A percentile compares a stretch with the other conserved stretches of the same genome.
Evolutionary conservation across 1,284 basidiomycete species (phyloP).

Genomic region (Leccinum pachyderme): DNA sequence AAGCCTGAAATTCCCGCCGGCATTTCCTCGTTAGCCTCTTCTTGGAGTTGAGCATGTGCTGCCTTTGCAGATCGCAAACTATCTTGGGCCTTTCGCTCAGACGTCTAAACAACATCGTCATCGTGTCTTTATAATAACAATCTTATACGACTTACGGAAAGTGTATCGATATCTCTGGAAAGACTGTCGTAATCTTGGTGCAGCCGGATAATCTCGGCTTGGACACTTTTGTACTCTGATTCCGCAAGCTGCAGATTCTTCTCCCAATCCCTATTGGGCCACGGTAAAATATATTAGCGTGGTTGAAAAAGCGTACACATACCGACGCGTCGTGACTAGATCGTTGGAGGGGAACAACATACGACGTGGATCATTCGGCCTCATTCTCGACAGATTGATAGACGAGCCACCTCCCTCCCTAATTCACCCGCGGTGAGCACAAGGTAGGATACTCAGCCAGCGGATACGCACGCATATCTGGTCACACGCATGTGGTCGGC

Average conservation of each 20-base stretch:
- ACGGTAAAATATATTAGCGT: not conserved
- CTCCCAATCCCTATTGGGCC: slow-evolving; percentile 26
- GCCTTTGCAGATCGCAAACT: slow-evolving; percentile 32
- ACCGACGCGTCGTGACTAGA: slow-evolving; percentile 36
- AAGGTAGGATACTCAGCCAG: not conserved
- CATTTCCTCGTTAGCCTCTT: slow-evolving; percentile 71
- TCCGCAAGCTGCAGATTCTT: slow-evolving; percentile 26
- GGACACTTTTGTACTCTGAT: slow-evolving; percentile 22
- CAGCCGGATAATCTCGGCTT: slow-evolving; percentile 16
- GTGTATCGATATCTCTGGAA: slow-evolving; percentile 16
- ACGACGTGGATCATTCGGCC: slow-evolving; percentile 41
- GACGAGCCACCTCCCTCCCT: slow-evolving; percentile 67
- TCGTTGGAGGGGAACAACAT: slow-evolving; percentile 48
- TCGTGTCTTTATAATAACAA: not conserved
- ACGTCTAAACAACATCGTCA: slow-evolving; percentile 21
- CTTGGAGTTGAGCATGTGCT: slow-evolving; percentile 41
- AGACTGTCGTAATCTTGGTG: slow-evolving; percentile 23
- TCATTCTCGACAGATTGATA: slow-evolving; percentile 37
- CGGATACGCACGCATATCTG: slow-evolving; percentile 55
- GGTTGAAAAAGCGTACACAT: slow-evolving; percentile 6
- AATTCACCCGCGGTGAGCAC: slow-evolving; percentile 4
- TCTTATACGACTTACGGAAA: slow-evolving; percentile 19
- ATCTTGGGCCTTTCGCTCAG: slow-evolving; percentile 26
- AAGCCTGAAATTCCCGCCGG: slow-evolving; percentile 71
- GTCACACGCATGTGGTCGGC: slow-evolving; percentile 59